Base-by-base conservation (phyloP, 805 yeast genomes). In the Saccharomycopsis sp. region DNA sequence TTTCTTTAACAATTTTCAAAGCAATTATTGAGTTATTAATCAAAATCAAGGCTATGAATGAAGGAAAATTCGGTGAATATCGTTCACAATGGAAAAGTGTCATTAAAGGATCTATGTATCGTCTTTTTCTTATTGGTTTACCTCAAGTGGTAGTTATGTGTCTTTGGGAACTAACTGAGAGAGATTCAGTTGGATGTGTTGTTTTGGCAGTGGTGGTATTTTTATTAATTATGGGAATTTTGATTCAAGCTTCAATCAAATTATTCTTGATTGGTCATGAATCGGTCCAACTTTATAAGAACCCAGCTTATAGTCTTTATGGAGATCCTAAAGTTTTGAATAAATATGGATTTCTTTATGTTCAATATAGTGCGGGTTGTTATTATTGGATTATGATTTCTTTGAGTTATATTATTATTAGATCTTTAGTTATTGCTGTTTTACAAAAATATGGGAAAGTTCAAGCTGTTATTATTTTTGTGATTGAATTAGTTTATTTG, bases 321-420 rank as follows among this genome's bases (percentile, higher is more conserved):
- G 95, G 97, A 36, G 94, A 92, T 56, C 70, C 79, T 3, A 72
- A 68, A 33, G 74, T 84, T 45, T 68, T 92, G 51, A 85, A 86
- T 67, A 74, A 83, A 53, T 89, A 80, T 63, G 98, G 98, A 0
- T 92, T 92, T 61, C 59, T 92, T 49, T 92, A 92, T 53, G 86
- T 87, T 27, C 96, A 87, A 62, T 92, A 73, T 66, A 72, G 85
- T 47, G 96, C 97, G 8, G 83, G 80, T 40, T 71, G 76, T 47
- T 92, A 81, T 62, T 92, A 80, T 69, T 92, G 89, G 73, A 69
- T 88, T 41, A 59, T 73, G 2, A 74, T 84, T 18, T 58, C 77
- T 36, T 63, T 89, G 51, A 34, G 63, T 6, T 87, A 87, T 58
- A 67, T 79, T 34, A 70, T 88, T 46, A 53, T 80, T 37, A 79